Evolutionary conservation across 352 stramenopile species (phyloP), one percentile per base, ranked within the genome.

Genomic region (Phytophthora idaei): DNA sequence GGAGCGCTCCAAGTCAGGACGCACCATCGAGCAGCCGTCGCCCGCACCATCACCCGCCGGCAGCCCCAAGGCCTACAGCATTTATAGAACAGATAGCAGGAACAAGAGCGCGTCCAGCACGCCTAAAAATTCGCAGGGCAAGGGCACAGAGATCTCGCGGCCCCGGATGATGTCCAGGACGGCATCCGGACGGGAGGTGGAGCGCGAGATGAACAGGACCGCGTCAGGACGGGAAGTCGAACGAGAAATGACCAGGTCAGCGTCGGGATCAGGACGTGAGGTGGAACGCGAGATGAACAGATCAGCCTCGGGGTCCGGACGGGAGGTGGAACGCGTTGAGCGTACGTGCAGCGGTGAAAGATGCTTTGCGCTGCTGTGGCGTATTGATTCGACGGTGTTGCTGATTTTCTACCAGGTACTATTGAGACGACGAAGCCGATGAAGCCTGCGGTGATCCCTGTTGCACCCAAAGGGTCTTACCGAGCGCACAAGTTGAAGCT

Each of bases 401-500:
- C n/a, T 49, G 10, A 15, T 56, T 47, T 31, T 54, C 45, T 68
- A n/a, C 15, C 14, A 78, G 71, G 71, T 29, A 64, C 49, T 37
- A 57, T 69, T 45, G 82, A 90, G 21, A 51, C 72, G 2, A 42
- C 61, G 15, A 88, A 84, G 58, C 64, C 48, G 25, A 27, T 52
- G 2, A 93, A 91, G 61, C 65, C 74, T 12, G 76, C 59, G 12
- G 58, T 76, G 27, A 88, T 89, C 15, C 55, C 78, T 0, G 62
- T 87, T 14, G 83, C 77, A 34, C 64, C 78, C 3, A 94, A 92
- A 56, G 74, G 69, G 6, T 83, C 86, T 5, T 93, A 90, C 73
- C 70, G 83, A 25, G 71, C 89, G 8, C 73, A 92, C 59, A 96
- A 96, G 64, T 81, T 94, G 54, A 96, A 96, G 74, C 65, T 93